These are phyloP conservation scores for Fusarium heterosporum DNA, from an alignment of 2,329 filamentous ascomycete species.

Conservation along the genomic window DNA sequence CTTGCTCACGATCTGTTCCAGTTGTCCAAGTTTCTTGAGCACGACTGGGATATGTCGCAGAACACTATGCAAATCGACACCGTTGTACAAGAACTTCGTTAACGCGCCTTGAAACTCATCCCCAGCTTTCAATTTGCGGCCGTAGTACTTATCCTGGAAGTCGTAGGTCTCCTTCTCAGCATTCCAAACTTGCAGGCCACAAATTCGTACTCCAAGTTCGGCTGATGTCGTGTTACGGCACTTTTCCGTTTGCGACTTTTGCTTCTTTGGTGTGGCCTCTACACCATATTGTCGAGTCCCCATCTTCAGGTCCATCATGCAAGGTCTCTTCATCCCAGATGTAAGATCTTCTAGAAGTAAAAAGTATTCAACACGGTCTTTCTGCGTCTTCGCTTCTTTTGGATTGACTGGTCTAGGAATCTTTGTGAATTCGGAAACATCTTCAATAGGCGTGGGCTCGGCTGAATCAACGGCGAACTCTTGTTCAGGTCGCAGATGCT, in stretches of 20 bases:
- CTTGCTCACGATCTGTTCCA: constrained; percentile 84
- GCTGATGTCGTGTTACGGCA: constrained; percentile 92
- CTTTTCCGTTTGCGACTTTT: constrained; percentile 91
- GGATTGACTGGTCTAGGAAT: constrained; percentile 76
- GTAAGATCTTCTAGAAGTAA: constrained; percentile 94
- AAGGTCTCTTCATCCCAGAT: constrained; percentile 94
- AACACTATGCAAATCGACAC: constrained; percentile 82
- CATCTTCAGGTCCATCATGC: constrained; percentile 99
- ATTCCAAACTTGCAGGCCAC: constrained; percentile 97
- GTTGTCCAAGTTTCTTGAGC: constrained; percentile 81
- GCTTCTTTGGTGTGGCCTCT: constrained; percentile 91
- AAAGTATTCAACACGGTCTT: constrained; percentile 87
- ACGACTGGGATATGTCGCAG: constrained; percentile 89
- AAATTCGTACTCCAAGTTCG: constrained; percentile 91
- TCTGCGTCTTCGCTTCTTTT: constrained; percentile 77
- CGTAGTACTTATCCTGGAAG: constrained; percentile 99
- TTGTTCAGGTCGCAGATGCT: constrained; percentile 53
- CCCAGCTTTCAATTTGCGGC: constrained; percentile 87
- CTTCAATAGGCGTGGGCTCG: constrained; percentile 53
- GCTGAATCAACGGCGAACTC: constrained; percentile 50
- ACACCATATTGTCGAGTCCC: constrained; percentile 96
- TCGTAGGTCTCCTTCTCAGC: constrained; percentile 83
- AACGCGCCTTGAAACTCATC: constrained; percentile 89
- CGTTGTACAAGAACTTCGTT: constrained; percentile 91
- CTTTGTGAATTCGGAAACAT: constrained; percentile 49